These are phyloP conservation scores for Mitragyna speciosa DNA, from an alignment of 257 asterid species.

Conservation along the genomic window DNA sequence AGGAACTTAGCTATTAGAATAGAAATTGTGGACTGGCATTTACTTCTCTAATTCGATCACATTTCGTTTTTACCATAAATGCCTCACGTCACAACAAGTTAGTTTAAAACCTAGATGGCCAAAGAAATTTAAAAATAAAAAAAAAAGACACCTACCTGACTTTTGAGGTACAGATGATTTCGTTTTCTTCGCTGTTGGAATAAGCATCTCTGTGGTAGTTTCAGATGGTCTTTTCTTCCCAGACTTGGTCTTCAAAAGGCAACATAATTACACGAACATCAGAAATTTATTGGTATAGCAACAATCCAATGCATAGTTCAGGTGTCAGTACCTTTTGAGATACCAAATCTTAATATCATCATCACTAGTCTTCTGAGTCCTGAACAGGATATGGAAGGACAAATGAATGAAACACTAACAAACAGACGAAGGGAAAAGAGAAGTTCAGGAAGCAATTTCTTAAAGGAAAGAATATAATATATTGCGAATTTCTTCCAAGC, in stretches of 20 bases:
- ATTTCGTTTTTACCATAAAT: constrained; percentile 20
- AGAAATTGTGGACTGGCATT: no score
- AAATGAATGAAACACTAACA: neutral
- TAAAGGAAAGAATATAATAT: neutral
- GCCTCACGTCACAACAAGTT: neutral
- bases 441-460: neutral
- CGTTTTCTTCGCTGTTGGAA: no score
- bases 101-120: neutral
- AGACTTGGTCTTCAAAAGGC: constrained; percentile 10
- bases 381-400: no score
- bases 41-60: no score
- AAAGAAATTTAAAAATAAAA: no score
- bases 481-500: neutral
- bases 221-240: constrained; percentile 53
- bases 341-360: neutral
- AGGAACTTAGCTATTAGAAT: no score
- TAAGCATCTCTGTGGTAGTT: constrained; percentile 28
- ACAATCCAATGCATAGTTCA: neutral
- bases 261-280: neutral
- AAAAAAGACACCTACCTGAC: constrained; percentile 33
- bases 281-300: neutral
- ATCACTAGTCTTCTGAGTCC: neutral
- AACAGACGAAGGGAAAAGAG: neutral
- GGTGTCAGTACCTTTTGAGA: constrained; percentile 2
- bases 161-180: constrained; percentile 46